These are phyloP conservation scores for Picea mariana DNA, from an alignment of 83 land plant species.

Conservation along the genomic window DNA sequence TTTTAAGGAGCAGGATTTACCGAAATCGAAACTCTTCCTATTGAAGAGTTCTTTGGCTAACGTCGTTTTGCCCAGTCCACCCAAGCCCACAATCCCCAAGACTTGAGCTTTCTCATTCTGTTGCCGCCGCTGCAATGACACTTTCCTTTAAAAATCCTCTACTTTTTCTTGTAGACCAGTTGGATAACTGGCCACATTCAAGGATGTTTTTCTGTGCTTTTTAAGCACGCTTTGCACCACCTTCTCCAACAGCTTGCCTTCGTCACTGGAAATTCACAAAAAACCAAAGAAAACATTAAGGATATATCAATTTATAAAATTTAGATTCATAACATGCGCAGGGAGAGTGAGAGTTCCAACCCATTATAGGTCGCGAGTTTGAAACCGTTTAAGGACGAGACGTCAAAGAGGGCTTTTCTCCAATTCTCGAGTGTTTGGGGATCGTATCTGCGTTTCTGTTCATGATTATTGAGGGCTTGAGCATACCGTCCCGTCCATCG, in stretches of 20 bases:
- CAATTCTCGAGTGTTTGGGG: too few species aligned
- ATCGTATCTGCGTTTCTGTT: not conserved
- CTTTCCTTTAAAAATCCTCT: not conserved
- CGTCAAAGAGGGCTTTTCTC: too few species aligned
- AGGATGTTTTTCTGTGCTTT: not conserved
- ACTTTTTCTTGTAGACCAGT: not conserved
- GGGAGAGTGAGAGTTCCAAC: too few species aligned
- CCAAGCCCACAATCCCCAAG: not conserved
- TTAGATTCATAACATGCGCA: too few species aligned
- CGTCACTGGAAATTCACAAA: too few species aligned
- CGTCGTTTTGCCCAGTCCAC: too few species aligned
- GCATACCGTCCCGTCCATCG: not conserved
- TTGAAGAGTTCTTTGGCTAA: not conserved
- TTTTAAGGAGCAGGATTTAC: not conserved
- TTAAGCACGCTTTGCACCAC: not conserved
- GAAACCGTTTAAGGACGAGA: too few species aligned
- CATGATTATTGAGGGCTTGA: not conserved
- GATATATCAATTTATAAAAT: too few species aligned
- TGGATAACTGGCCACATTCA: not conserved
- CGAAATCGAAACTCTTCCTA: not conserved
- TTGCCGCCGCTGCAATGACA: not conserved
- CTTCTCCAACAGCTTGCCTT: not conserved
- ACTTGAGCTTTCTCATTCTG: not conserved
- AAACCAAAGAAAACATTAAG: too few species aligned
- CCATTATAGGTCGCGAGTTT: too few species aligned